phyloP scores from a whole-genome alignment of 306 rosid species.

The Hippophae tibetana region DNA sequence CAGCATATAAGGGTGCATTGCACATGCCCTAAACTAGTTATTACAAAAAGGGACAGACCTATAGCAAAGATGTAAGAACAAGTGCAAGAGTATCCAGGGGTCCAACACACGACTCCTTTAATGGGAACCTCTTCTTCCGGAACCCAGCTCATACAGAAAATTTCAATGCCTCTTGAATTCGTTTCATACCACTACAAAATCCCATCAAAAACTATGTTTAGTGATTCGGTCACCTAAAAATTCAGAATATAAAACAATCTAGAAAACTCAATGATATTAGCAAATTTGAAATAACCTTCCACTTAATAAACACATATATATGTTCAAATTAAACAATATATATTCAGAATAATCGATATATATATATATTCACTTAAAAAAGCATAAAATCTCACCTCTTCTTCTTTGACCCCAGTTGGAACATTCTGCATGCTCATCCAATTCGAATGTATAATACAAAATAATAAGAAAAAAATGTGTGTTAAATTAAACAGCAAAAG shows the following conservation, averaged over 20 bases:
- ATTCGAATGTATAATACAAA: too few relatives aligned
- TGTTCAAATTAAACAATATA: too few relatives aligned
- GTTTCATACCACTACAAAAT: conserved; percentile 40
- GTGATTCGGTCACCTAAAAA: neutral
- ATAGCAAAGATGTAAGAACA: conserved; percentile 67
- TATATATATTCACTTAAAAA: too few relatives aligned
- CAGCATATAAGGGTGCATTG: neutral
- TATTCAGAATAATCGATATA: too few relatives aligned
- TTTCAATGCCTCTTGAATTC: conserved; percentile 61
- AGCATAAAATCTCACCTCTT: too few relatives aligned
- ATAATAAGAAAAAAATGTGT: too few relatives aligned
- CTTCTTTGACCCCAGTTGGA: too few relatives aligned
- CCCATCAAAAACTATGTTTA: neutral
- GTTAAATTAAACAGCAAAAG: too few relatives aligned
- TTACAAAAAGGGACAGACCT: conserved; percentile 27
- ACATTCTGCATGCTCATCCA: too few relatives aligned
- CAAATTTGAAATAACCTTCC: too few relatives aligned
- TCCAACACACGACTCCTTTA: conserved; percentile 50
- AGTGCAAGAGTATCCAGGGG: conserved; percentile 79
- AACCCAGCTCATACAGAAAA: conserved; percentile 74
- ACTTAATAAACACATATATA: too few relatives aligned
- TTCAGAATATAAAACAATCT: too few relatives aligned
- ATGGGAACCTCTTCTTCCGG: conserved; percentile 37
- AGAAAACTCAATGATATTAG: neutral
- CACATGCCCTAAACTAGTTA: neutral